Conservation (phyloP, 257 asterid genomes). For the Anisodus tanguticus region DNA sequence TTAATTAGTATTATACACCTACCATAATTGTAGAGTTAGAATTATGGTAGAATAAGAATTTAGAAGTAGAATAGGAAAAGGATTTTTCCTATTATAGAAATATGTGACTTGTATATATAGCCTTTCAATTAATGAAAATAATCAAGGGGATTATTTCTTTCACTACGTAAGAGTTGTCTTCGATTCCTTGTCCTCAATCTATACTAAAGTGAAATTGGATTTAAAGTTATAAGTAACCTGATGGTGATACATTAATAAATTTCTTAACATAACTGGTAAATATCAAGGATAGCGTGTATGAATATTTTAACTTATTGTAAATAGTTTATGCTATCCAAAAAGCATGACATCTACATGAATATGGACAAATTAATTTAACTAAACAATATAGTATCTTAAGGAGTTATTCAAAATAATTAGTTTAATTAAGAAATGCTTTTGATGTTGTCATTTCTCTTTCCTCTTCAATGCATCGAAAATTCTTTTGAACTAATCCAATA, state of each 20-base stretch:
- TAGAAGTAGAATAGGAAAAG: too few relatives aligned
- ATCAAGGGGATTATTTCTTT: too few relatives aligned
- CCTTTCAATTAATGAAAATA: too few relatives aligned
- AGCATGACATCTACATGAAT: neutral
- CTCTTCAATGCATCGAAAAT: neutral
- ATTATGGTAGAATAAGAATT: too few relatives aligned
- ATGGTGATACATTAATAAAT: neutral
- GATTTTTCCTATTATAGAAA: too few relatives aligned
- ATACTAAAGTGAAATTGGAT: too few relatives aligned
- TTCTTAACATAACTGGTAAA: neutral
- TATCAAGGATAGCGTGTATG: neutral
- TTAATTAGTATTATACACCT: too few relatives aligned
- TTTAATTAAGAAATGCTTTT: neutral
- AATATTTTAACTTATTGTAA: neutral
- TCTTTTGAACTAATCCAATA: neutral
- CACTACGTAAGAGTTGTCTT: too few relatives aligned
- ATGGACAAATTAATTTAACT: neutral
- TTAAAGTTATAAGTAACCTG: too few relatives aligned
- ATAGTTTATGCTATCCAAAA: slow-evolving; percentile 9
- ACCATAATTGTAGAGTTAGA: too few relatives aligned
- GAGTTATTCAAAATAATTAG: neutral
- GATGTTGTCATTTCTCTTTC: neutral
- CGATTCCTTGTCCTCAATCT: too few relatives aligned
- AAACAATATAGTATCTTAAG: neutral
- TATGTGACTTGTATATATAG: too few relatives aligned